Percentiles rank a stretch among this genome's conserved stretches.
Evolutionary conservation across 345 rosid species (phyloP).

Genomic region (Aquilaria malaccensis): DNA sequence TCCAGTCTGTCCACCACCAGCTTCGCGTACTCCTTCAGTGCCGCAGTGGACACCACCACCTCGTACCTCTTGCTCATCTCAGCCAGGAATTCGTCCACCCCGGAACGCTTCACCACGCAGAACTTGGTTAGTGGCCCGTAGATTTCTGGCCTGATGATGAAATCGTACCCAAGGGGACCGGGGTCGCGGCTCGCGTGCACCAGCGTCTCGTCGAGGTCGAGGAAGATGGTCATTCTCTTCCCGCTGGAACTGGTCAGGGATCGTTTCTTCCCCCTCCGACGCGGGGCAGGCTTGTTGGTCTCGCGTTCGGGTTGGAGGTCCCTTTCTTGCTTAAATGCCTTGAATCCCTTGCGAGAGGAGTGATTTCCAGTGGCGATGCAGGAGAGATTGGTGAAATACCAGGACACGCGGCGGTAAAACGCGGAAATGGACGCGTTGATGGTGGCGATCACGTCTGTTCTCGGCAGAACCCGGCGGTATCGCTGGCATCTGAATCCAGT

Average conservation of each 20-base stretch:
- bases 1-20: constrained; percentile 62
- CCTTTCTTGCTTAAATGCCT: constrained; percentile 27
- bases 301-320: not conserved
- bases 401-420: constrained; percentile 51
- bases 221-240: constrained; percentile 52
- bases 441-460: constrained; percentile 28
- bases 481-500: no score
- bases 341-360: constrained; percentile 41
- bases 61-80: constrained; percentile 43
- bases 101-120: constrained; percentile 80
- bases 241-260: not conserved
- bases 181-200: constrained; percentile 64
- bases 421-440: constrained; percentile 46
- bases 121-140: constrained; percentile 46
- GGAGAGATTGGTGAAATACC: constrained; percentile 47
- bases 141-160: constrained; percentile 49
- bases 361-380: constrained; percentile 26
- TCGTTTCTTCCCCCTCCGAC: no score
- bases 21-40: constrained; percentile 63
- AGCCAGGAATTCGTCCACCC: constrained; percentile 64
- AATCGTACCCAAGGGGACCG: constrained; percentile 48
- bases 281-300: no score
- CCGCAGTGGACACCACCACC: constrained; percentile 84
- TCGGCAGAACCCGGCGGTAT: no score
- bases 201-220: constrained; percentile 85